Base-by-base conservation (phyloP, 345 rosid genomes). In the Eucalyptus brandiana region DNA sequence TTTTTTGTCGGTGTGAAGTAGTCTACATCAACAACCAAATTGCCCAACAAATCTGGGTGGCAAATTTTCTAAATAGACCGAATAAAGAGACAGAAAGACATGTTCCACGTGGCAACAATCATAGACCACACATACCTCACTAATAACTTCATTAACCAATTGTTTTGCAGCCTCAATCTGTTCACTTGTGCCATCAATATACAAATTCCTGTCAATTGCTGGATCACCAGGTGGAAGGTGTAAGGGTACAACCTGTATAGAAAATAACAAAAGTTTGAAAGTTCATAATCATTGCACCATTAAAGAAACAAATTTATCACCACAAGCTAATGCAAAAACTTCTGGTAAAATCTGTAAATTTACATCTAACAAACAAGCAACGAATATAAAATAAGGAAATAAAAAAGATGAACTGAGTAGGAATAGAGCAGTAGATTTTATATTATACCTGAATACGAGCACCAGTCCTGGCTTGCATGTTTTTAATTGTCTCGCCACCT, bases 401-500 rank as follows among this genome's bases (percentile, higher is more conserved):
- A 28, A 80, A 37, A 65, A 24, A 48, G 8, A 80, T 51, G 26
- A n/a, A 50, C 51, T n/a, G 42, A 87, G 34, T 32, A 56, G 28
- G 60, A 30, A 89, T n/a, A 34, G 81, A 62, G 32, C 28, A 21
- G 50, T 60, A 47, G 40, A 80, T 16, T 86, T 23, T 7, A 50
- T 69, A 88, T 90, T 89, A 87, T 87, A 98, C 99, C 99, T 98
- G 99, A 90, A 98, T 94, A n/a, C 99, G 96, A 91, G 99, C 99
- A 87, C 98, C 98, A 89, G 96, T 92, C 87, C 95, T 93, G 49
- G 96, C 96, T 95, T 98, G 99, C 98, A 98, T 96, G 90, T 93
- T 96, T 96, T 98, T 98, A 88, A 98, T 98, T 42, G 99, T 95
- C 83, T 98, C 99, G 30, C 99, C 99, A 87, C 99, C 99, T 96